phyloP scores from a whole-genome alignment of 495 filamentous ascomycete species.

The Xylaria curta region DNA sequence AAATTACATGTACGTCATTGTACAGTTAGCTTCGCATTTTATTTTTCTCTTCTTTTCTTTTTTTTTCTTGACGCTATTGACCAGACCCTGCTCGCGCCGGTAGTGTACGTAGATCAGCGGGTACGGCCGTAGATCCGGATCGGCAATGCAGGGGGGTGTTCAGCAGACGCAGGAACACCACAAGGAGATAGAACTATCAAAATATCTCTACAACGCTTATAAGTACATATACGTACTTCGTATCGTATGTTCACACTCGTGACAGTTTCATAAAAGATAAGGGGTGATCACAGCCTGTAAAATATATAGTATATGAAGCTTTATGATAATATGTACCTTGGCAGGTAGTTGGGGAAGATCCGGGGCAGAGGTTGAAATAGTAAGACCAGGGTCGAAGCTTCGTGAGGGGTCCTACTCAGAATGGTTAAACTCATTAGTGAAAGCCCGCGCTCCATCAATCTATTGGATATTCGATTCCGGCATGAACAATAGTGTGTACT shows the following conservation, averaged over 20 bases:
- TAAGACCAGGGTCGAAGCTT: not conserved
- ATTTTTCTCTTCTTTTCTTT: not conserved
- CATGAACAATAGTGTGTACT: not conserved
- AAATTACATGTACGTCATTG: not conserved
- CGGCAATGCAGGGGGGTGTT: not conserved
- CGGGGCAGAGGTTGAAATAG: no score
- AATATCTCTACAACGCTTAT: not conserved
- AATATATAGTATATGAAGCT: not conserved
- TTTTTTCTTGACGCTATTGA: conserved; percentile 1
- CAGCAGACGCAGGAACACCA: not conserved
- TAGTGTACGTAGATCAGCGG: conserved; percentile 16
- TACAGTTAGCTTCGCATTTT: not conserved
- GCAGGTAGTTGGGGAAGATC: not conserved
- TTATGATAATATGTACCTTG: not conserved
- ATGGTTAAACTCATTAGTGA: not conserved
- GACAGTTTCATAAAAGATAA: no score
- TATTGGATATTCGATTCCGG: not conserved
- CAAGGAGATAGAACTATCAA: not conserved
- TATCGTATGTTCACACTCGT: no score
- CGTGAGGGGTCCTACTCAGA: not conserved
- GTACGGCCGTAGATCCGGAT: conserved; percentile 6
- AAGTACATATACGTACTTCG: not conserved
- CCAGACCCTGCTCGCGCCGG: not conserved
- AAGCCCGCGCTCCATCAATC: not conserved
- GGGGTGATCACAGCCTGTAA: not conserved